Evolutionary conservation across 140 eudicot species (phyloP).

Genomic region (Erigeron philadelphicus): DNA sequence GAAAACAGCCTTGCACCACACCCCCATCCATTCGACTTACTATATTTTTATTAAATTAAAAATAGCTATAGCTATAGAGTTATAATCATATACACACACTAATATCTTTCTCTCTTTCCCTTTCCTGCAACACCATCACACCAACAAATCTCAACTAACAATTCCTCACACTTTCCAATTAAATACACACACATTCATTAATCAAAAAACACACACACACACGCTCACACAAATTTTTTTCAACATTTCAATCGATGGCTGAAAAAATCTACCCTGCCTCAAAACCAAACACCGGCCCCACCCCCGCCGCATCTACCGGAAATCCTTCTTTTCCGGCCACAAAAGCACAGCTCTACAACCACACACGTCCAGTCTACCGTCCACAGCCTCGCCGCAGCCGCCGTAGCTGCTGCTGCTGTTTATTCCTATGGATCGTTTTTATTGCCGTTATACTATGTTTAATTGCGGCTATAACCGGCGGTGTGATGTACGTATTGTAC

Average conservation of each 20-base stretch:
- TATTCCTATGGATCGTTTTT: slow-evolving; percentile 58
- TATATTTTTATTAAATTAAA: too few relatives aligned
- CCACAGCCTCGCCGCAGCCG: slow-evolving; percentile 67
- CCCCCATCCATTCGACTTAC: neutral
- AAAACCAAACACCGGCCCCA: slow-evolving; percentile 46
- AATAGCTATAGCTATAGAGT: neutral
- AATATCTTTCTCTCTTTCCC: slow-evolving; percentile 21
- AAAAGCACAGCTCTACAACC: slow-evolving; percentile 63
- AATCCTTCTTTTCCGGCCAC: slow-evolving; percentile 50
- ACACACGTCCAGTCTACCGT: slow-evolving; percentile 66
- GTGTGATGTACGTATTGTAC: slow-evolving; percentile 42
- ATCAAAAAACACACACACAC: neutral
- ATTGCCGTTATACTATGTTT: slow-evolving; percentile 35
- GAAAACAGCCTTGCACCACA: slow-evolving; percentile 37
- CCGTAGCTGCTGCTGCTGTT: slow-evolving; percentile 65
- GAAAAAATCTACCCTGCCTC: slow-evolving; percentile 78
- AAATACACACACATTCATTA: neutral
- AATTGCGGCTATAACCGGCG: slow-evolving; percentile 62
- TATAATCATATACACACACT: too few relatives aligned
- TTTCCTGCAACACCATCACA: slow-evolving; percentile 6
- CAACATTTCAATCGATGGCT: slow-evolving; percentile 34
- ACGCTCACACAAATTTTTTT: too few relatives aligned
- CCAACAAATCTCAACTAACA: slow-evolving; percentile 24
- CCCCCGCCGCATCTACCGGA: slow-evolving; percentile 25
- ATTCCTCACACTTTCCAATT: neutral